Evolutionary conservation across 1,284 basidiomycete genomes (phyloP).

Genomic region (Leucoagaricus sp.): DNA sequence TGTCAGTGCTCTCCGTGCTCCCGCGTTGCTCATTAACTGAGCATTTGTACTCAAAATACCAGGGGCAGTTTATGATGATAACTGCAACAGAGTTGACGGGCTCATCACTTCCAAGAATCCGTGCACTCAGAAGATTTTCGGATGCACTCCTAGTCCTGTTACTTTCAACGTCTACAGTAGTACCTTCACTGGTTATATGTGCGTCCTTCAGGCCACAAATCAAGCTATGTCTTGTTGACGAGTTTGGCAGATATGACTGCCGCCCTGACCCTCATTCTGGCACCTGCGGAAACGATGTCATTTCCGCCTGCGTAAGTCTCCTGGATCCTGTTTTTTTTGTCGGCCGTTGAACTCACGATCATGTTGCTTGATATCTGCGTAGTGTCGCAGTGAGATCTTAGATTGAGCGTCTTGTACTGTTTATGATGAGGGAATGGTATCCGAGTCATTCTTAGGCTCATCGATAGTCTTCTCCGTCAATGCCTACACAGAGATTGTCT

Average conservation of each 20-base stretch:
- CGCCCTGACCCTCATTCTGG: constrained; percentile 27
- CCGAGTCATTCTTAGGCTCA: too few relatives aligned
- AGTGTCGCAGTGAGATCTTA: constrained; percentile 25
- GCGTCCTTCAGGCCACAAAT: too few relatives aligned
- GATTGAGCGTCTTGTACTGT: too few relatives aligned
- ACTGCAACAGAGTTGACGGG: constrained; percentile 26
- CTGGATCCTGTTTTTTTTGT: background rate
- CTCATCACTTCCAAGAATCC: constrained; percentile 30
- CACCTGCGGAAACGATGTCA: constrained; percentile 24
- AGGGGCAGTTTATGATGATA: constrained; percentile 28
- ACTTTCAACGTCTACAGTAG: constrained; percentile 26
- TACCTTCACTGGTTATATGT: constrained; percentile 23
- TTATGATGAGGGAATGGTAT: too few relatives aligned
- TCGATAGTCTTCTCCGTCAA: too few relatives aligned
- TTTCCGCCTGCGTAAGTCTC: constrained; percentile 30
- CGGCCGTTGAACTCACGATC: background rate
- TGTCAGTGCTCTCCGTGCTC: constrained; percentile 19
- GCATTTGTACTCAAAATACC: background rate
- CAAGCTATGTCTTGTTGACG: too few relatives aligned
- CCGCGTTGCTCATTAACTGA: background rate
- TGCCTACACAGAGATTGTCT: too few relatives aligned
- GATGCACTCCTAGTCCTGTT: constrained; percentile 28
- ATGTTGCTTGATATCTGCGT: background rate
- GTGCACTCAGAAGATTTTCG: constrained; percentile 29
- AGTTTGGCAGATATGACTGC: constrained; percentile 27